Evolutionary conservation across 2,329 filamentous ascomycete genomes (phyloP), one percentile per base, ranked within the genome.

Genomic region (Monosporascus sp.): DNA sequence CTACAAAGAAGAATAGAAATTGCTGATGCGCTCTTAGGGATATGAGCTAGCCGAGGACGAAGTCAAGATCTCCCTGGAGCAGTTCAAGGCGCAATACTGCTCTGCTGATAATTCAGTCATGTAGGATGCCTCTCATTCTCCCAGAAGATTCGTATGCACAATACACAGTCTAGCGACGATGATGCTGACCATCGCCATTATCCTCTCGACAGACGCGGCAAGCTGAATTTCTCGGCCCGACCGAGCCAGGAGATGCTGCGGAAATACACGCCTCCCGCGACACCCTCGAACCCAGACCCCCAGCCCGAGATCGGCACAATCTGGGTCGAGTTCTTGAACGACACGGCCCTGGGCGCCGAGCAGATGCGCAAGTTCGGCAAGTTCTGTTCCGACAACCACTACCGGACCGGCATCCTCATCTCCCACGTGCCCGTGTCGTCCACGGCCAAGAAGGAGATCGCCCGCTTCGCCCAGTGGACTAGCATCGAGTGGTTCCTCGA

Each of bases 401-500:
- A 89, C 79, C 86, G 89, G 74, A 92, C 88, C 11, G 94, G 94
- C 59, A 89, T 99, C 70, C 90, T 97, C 74, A 83, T 99, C 63
- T 92, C 90, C 53, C 82, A 87, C 66, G 87, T 86, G 47, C 78
- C 89, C 47, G 88, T 97, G 54, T 96, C 91, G 1, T 82, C 90
- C 27, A 88, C 92, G 55, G 93, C 92, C 38, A 84, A 93, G 70
- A 95, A 95, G 76, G 85, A 92, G 61, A 87, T 96, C 62, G 85
- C 85, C 59, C 85, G 86, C 54, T 84, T 93, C 53, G 83, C 88
- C 62, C 84, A 85, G 57, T 81, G 84, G 68, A 88, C 88, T 51
- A 84, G 89, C 66, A 90, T 97, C 66, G 94, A 99, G 77, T 90
- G 90, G 69, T 99, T 99, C 76, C 83, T 93, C 63, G 94, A 97